These are phyloP conservation scores for Tetrahymena thermophila DNA, from an alignment of 73 alveolate genomes.

Conservation along the genomic window DNA sequence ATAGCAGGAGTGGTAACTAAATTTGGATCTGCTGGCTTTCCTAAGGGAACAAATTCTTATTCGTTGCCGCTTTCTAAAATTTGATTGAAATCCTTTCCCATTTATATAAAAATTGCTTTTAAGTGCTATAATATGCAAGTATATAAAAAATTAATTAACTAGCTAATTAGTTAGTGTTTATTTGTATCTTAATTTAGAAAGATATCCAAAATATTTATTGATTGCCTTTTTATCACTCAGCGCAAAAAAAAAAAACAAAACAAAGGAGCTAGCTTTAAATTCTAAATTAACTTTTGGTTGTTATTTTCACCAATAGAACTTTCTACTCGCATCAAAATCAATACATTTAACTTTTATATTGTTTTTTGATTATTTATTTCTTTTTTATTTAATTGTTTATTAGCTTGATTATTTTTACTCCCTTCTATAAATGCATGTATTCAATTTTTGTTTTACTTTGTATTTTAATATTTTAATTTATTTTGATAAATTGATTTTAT, in stretches of 20 bases:
- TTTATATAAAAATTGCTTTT: background rate
- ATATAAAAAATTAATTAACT: background rate
- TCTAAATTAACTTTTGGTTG: background rate
- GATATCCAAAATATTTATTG: background rate
- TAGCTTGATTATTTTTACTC: background rate
- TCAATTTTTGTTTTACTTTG: no score
- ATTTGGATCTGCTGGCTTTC: constrained; percentile 1
- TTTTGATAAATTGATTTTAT: no score
- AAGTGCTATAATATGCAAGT: background rate
- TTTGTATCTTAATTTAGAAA: background rate
- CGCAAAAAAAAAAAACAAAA: background rate
- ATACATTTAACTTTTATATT: background rate
- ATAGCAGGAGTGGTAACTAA: background rate
- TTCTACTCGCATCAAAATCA: background rate
- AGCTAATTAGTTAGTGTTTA: background rate
- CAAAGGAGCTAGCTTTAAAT: background rate
- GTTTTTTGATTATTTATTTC: background rate
- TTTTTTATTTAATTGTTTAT: background rate
- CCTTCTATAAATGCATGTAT: no score
- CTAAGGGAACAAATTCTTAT: background rate
- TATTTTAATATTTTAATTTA: no score
- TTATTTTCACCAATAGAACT: background rate
- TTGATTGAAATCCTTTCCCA: background rate
- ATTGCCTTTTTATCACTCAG: background rate
- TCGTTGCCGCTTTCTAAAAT: background rate